Evolutionary conservation across 1,284 basidiomycete genomes (phyloP).

Genomic region (Boletus smithii): DNA sequence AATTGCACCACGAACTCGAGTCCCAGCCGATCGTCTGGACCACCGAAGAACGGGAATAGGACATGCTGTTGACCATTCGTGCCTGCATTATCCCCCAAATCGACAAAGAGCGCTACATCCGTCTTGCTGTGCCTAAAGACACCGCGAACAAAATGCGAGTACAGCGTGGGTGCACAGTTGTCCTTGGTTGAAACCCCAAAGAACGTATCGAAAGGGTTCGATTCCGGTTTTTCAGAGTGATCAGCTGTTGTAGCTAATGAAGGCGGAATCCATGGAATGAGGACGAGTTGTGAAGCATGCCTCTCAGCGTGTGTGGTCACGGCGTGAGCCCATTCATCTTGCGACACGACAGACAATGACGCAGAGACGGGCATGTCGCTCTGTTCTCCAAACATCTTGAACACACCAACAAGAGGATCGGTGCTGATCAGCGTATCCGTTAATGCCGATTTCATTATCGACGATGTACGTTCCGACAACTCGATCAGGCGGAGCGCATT

Average conservation of each 20-base stretch:
- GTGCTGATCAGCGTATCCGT: conserved; percentile 65
- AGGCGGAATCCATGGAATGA: conserved; percentile 78
- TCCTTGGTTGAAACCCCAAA: conserved; percentile 43
- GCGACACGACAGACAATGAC: conserved; percentile 62
- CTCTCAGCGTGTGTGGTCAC: conserved; percentile 68
- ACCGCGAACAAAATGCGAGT: conserved; percentile 79
- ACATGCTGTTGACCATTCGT: conserved; percentile 58
- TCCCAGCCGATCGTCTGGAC: conserved; percentile 89
- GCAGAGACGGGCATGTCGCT: conserved; percentile 69
- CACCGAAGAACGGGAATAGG: conserved; percentile 91
- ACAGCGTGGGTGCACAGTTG: conserved; percentile 46
- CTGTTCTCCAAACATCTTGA: conserved; percentile 80
- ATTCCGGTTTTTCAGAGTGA: conserved; percentile 20
- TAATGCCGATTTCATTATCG: conserved; percentile 83
- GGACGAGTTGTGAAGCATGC: conserved; percentile 67
- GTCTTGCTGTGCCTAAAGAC: conserved; percentile 70
- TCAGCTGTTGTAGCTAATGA: conserved; percentile 11
- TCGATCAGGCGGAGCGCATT: conserved; percentile 85
- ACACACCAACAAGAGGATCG: conserved; percentile 82
- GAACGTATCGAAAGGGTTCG: conserved; percentile 62
- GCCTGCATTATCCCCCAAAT: conserved; percentile 47
- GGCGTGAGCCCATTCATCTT: conserved; percentile 66
- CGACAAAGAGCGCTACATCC: conserved; percentile 83
- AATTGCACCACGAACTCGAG: conserved; percentile 82
- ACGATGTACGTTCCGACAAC: conserved; percentile 87